These are phyloP conservation scores for Venturiaceae sp. DNA, from an alignment of 2,329 filamentous ascomycete species.

Conservation along the genomic window DNA sequence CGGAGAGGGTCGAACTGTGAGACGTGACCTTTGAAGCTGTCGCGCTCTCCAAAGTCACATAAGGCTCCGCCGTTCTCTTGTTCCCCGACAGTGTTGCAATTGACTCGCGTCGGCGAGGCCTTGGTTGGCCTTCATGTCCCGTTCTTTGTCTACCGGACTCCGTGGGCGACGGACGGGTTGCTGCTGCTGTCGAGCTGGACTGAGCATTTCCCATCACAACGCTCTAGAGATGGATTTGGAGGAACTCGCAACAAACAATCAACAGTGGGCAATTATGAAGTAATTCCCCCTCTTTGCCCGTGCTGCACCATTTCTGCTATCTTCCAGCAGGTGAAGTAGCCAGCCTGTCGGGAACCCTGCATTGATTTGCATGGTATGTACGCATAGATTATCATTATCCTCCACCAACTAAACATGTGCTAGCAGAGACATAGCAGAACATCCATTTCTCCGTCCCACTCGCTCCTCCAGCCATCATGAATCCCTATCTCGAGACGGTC, in stretches of 20 bases:
- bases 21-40: neutral
- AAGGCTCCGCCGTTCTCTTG: neutral
- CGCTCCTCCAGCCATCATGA: neutral
- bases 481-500: neutral
- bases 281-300: no score
- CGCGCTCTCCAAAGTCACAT: neutral
- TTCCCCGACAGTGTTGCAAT: neutral
- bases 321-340: no score
- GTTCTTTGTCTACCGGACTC: no score
- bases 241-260: neutral
- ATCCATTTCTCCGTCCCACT: neutral
- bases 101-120: neutral
- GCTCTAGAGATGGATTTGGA: neutral
- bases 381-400: neutral
- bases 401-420: neutral
- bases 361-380: neutral
- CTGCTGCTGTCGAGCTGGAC: no score
- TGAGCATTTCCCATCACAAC: neutral
- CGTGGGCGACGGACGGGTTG: no score
- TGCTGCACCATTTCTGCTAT: neutral
- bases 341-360: no score
- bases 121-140: no score
- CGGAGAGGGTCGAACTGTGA: neutral
- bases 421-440: neutral
- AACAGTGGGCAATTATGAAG: neutral